Base-by-base conservation (phyloP, 805 yeast species). In the Lachancea mirantina region DNA sequence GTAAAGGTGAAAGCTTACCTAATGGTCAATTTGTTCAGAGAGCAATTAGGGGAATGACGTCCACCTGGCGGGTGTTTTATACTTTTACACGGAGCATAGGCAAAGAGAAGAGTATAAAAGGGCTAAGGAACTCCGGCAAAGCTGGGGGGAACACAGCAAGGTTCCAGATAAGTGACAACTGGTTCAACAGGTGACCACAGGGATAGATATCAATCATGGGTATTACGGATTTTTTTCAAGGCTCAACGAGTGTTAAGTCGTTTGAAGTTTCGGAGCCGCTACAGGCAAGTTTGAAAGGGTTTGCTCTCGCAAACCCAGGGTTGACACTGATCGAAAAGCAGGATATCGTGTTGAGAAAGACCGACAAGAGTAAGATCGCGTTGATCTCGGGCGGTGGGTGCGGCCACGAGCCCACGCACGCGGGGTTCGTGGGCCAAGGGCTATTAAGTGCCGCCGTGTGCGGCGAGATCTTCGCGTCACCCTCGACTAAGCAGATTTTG, bases 361-460 rank as follows among this genome's bases (percentile, higher is more conserved):
- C 50, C 11, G 41, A 47, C 30, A 40, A 60, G 34, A 60, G 66
- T 17, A 80, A 83, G 48, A 81, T 87, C 26, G 72, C 84, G 5
- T 50, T 88, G 30, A 62, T 88, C 17, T 77, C 95, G 20, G 96
- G 96, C 39, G 97, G 97, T 35, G 96, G 96, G 17, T 76, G 88
- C 9, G 97, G 97, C 29, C 97, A 88, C 52, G 97, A 88, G 59
- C 96, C 96, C 16, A 68, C 87, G 4, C 96, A 89, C 50, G 88
- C 84, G 6, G 96, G 95, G 0, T 88, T 76, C 55, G 87, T 88
- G 14, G 96, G 96, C 8, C 68, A 74, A 9, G 94, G 94, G 30
- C 62, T 81, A 45, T 58, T 88, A 24, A 84, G 83, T 44, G 94
- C 78, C 24, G 96, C 95, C 0, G 95, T 88, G 4, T 76, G 87